These are phyloP conservation scores for Neurospora crassa DNA, from an alignment of 2,329 filamentous ascomycete genomes.

Conservation along the genomic window DNA sequence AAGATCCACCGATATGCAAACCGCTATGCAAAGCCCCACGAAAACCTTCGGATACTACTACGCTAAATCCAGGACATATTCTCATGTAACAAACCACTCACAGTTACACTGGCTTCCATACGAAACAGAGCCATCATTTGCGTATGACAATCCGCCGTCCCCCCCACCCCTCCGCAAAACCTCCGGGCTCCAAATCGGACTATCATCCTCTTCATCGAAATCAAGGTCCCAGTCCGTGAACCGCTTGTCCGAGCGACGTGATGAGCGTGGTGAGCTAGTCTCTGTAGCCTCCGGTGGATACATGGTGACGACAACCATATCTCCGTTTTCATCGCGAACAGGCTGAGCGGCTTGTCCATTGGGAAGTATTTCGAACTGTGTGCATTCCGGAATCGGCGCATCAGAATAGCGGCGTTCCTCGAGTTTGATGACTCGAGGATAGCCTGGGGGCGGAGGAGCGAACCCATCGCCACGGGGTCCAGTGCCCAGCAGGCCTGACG, in stretches of 20 bases:
- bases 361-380: constrained; percentile 35
- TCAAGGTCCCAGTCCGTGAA: neutral
- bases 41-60: neutral
- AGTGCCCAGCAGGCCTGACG: constrained; percentile 9
- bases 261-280: neutral
- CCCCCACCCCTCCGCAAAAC: neutral
- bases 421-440: constrained; percentile 45
- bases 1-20: neutral
- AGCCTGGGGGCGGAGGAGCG: constrained; percentile 24
- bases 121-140: neutral
- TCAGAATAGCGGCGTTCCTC: constrained; percentile 39
- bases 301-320: constrained; percentile 29
- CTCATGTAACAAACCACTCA: neutral
- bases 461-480: constrained; percentile 8
- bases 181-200: neutral
- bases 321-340: constrained; percentile 27
- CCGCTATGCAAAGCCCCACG: neutral
- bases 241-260: neutral
- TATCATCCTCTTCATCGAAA: neutral
- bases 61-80: neutral
- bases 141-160: neutral
- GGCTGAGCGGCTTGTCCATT: constrained; percentile 28
- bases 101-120: neutral
- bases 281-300: neutral
- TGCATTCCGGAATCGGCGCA: constrained; percentile 32